Conservation (phyloP, 441 rosid genomes). For the Rhodomyrtus psidioides region DNA sequence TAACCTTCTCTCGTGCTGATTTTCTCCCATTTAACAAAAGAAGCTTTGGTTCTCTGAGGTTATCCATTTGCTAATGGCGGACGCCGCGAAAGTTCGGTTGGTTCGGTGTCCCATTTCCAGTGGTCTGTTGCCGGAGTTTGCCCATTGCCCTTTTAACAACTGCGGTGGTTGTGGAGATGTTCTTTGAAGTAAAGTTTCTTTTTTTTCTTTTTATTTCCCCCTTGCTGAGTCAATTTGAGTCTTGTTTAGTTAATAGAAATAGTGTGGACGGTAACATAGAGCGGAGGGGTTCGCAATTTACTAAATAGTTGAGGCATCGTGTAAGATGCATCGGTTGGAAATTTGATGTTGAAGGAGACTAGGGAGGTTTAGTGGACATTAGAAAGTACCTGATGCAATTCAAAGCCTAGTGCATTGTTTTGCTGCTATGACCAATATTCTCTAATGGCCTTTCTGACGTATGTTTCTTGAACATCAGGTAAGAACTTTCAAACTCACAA, state of each 20-base stretch:
- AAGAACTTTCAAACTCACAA: too few relatives aligned
- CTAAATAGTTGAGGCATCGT: background rate
- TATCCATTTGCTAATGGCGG: conserved; percentile 15
- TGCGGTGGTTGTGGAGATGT: conserved; percentile 93
- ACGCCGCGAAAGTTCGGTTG: conserved; percentile 55
- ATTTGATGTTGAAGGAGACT: background rate
- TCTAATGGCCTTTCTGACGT: too few relatives aligned
- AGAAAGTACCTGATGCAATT: background rate
- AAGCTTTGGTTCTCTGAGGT: background rate
- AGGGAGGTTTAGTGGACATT: background rate
- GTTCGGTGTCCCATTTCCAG: conserved; percentile 84
- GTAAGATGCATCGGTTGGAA: too few relatives aligned
- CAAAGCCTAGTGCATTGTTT: background rate
- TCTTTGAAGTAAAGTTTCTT: conserved; percentile 50
- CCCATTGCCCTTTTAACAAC: conserved; percentile 44
- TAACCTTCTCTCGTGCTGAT: too few relatives aligned
- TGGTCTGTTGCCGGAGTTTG: conserved; percentile 58
- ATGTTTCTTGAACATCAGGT: too few relatives aligned
- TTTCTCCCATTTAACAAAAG: too few relatives aligned
- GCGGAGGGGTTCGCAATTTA: background rate
- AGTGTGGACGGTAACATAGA: background rate
- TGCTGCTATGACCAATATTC: too few relatives aligned
- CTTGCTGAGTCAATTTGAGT: background rate
- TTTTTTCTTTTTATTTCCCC: background rate
- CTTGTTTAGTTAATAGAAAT: background rate